Conservation (phyloP, 305 asterid genomes). For the Striga hermonthica region DNA sequence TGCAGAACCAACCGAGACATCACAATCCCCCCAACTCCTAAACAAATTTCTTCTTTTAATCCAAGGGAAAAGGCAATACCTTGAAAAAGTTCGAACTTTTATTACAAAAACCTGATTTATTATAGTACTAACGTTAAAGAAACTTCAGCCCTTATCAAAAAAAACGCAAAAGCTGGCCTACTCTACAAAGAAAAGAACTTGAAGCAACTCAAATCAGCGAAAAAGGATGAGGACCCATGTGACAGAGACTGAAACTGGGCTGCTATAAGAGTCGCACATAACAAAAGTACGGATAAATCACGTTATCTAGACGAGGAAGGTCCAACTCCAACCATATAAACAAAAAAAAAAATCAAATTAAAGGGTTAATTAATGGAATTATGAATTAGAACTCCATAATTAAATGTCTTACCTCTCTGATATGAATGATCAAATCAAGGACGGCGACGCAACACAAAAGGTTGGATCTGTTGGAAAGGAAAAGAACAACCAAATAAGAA, state of each 20-base stretch:
- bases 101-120: conserved; percentile 9
- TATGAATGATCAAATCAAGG: neutral
- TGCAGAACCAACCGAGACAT: conserved; percentile 75
- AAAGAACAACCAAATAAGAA: neutral
- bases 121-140: conserved; percentile 7
- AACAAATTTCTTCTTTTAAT: conserved; percentile 20
- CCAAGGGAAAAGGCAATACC: conserved; percentile 7
- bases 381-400: conserved; percentile 12
- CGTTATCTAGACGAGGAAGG: conserved; percentile 34
- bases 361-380: neutral
- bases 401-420: conserved; percentile 20
- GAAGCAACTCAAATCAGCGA: conserved; percentile 27
- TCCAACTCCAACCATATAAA: neutral
- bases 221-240: conserved; percentile 17
- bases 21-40: conserved; percentile 35
- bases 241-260: conserved; percentile 28
- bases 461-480: neutral
- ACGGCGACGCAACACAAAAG: conserved; percentile 1
- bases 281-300: conserved; percentile 38
- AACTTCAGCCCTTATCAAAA: conserved; percentile 13
- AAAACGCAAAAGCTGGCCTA: conserved; percentile 8
- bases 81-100: conserved; percentile 22
- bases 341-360: neutral
- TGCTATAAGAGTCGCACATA: conserved; percentile 26
- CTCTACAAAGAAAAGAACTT: conserved; percentile 18